phyloP scores from a whole-genome alignment of 2,329 filamentous ascomycete genomes.

The Aspergillus sp. region DNA sequence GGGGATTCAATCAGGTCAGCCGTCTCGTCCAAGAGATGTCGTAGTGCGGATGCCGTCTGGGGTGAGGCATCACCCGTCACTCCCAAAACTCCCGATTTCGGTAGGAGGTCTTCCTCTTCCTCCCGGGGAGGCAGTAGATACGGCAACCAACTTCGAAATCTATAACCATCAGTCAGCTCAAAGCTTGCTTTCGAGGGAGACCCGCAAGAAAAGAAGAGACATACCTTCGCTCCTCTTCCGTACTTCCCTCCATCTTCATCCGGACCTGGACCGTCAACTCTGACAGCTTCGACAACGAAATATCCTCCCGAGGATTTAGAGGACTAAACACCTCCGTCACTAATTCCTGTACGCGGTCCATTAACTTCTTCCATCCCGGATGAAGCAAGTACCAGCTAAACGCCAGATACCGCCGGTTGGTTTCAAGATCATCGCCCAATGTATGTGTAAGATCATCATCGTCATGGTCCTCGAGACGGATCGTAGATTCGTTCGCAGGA shows the following conservation, averaged over 20 bases:
- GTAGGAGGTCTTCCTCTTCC: slow-evolving; percentile 74
- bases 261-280: slow-evolving; percentile 76
- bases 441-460: slow-evolving; percentile 82
- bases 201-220: slow-evolving; percentile 6
- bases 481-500: slow-evolving; percentile 60
- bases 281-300: slow-evolving; percentile 71
- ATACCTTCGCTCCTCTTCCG: slow-evolving; percentile 53
- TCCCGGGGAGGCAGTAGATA: slow-evolving; percentile 73
- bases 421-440: slow-evolving; percentile 90
- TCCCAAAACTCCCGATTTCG: slow-evolving; percentile 67
- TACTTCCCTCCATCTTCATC: slow-evolving; percentile 71
- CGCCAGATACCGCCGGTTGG: slow-evolving; percentile 86
- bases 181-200: too few species aligned
- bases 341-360: slow-evolving; percentile 71
- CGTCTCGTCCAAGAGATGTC: slow-evolving; percentile 86
- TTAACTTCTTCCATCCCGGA: slow-evolving; percentile 74
- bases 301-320: slow-evolving; percentile 78
- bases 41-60: slow-evolving; percentile 48
- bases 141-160: slow-evolving; percentile 64
- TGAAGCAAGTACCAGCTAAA: slow-evolving; percentile 98
- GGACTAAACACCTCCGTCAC: slow-evolving; percentile 85
- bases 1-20: slow-evolving; percentile 93
- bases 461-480: slow-evolving; percentile 86
- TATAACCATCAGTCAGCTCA: slow-evolving; percentile 10
- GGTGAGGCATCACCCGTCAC: slow-evolving; percentile 30